Evolutionary conservation across 225 moss, liverwort and hornwort genomes (phyloP).

Genomic region (Rhytidiadelphus loreus): DNA sequence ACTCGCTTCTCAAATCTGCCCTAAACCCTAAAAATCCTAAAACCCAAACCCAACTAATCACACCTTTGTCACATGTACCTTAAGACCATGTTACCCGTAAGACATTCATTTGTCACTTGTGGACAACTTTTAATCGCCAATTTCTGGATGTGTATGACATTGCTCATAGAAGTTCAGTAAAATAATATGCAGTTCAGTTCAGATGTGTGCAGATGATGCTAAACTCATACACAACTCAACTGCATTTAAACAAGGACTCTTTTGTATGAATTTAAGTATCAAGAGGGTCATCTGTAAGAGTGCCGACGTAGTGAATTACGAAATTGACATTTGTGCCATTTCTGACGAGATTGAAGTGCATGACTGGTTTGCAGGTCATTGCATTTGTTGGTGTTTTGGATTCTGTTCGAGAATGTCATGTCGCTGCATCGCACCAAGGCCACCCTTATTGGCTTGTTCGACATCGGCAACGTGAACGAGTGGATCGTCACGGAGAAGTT

Average conservation of each 20-base stretch:
- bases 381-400: constrained; percentile 84
- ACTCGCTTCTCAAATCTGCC: neutral
- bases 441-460: constrained; percentile 61
- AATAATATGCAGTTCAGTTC: no score
- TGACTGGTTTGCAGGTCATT: constrained; percentile 25
- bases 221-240: no score
- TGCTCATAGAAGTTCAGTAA: neutral
- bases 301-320: neutral
- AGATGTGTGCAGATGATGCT: no score
- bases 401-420: constrained; percentile 89
- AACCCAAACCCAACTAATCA: neutral
- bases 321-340: neutral
- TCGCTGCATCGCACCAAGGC: constrained; percentile 78
- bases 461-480: constrained; percentile 76
- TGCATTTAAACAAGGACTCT: neutral
- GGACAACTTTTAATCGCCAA: neutral
- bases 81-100: neutral
- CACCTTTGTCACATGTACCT: neutral
- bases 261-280: neutral
- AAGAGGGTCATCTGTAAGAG: neutral
- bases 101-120: neutral
- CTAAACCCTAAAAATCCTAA: neutral
- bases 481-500: constrained; percentile 89
- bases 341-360: neutral
- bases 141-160: neutral